Base-by-base conservation (phyloP, 495 filamentous ascomycete genomes). In the Penicillium arizonense region DNA sequence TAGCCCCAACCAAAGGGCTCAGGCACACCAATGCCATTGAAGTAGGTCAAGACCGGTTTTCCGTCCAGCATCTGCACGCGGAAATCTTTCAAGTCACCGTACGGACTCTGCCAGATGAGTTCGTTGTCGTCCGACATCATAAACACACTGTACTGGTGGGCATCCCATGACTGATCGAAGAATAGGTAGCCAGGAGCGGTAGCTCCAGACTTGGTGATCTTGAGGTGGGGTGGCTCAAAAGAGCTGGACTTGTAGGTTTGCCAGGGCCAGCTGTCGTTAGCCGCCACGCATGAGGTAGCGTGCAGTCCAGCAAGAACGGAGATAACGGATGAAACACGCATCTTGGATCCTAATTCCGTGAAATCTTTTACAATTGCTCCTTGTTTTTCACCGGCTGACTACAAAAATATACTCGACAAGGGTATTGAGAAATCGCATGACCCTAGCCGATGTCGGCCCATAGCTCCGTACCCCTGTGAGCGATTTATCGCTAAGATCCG, bases 1-100 rank as follows among this genome's bases (percentile, higher is more conserved):
- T 66, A 66, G 2, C 62, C 64, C 18, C 59, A 55, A 0, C 49
- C 57, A 24, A 38, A 47, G 11, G 52, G 45, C 34, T 48, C 44
- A 3, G 44, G 47, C 5, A 56, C 40, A 13, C 44, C 44, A 35
- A 46, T 30, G 11, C 44, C 44, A 34, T 46, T 46, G 44, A 46
- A 46, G 30, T 46, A 46, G 11, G 44, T 46, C 44, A 46, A 18
- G 44, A 46, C 44, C 12, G 44, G 44, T 30, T 46, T 35, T 34
- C 44, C 44, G 12, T 46, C 44, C 4, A 46, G 44, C 12, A 35
- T 18, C 30, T 46, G 44, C 8, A 35, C 44, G n/a, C 44, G 32
- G 30, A 46, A 46, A 18, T 20, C 44, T 18, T 46, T 35, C 18
- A 46, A 10, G 10, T 46, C 44, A 23, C 44, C 44, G 13, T 1